Evolutionary conservation across 2,329 filamentous ascomycete genomes (phyloP).

Genomic region (Ceratocystis albifundus): DNA sequence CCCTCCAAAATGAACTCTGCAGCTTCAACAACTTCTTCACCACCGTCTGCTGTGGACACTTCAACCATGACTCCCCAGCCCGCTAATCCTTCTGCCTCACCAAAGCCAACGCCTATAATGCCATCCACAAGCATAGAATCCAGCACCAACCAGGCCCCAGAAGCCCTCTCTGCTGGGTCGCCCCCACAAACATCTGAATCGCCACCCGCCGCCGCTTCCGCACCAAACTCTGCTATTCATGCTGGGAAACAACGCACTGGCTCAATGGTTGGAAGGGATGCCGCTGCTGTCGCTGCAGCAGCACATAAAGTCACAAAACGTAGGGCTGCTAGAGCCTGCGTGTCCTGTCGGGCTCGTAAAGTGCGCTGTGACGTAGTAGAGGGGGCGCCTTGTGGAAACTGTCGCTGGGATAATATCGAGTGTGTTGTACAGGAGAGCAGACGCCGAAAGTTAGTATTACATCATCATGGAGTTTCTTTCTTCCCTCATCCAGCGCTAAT

Average conservation of each 20-base stretch:
- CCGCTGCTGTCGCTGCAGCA: slow-evolving; percentile 28
- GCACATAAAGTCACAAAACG: slow-evolving; percentile 53
- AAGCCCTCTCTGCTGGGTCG: neutral
- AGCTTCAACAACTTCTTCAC: slow-evolving; percentile 8
- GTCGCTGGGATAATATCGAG: slow-evolving; percentile 66
- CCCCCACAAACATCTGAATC: neutral
- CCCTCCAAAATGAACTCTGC: slow-evolving; percentile 7
- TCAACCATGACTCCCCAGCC: neutral
- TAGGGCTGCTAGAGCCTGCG: slow-evolving; percentile 82
- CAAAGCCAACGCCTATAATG: neutral
- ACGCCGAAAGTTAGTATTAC: slow-evolving; percentile 63
- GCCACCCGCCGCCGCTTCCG: neutral
- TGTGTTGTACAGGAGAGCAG: slow-evolving; percentile 71
- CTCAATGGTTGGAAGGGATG: slow-evolving; percentile 27
- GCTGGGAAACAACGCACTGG: slow-evolving; percentile 16
- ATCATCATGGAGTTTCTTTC: slow-evolving; percentile 9
- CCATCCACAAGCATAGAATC: neutral
- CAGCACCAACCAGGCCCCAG: neutral
- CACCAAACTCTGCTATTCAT: neutral
- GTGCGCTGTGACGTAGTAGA: slow-evolving; percentile 91
- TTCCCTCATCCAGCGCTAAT: slow-evolving; percentile 4
- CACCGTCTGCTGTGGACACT: neutral
- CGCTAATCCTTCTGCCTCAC: neutral
- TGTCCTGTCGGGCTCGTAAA: slow-evolving; percentile 77
- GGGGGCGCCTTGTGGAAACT: slow-evolving; percentile 77